Evolutionary conservation across 306 rosid genomes (phyloP).

Genomic region (Cucurbita moschata): DNA sequence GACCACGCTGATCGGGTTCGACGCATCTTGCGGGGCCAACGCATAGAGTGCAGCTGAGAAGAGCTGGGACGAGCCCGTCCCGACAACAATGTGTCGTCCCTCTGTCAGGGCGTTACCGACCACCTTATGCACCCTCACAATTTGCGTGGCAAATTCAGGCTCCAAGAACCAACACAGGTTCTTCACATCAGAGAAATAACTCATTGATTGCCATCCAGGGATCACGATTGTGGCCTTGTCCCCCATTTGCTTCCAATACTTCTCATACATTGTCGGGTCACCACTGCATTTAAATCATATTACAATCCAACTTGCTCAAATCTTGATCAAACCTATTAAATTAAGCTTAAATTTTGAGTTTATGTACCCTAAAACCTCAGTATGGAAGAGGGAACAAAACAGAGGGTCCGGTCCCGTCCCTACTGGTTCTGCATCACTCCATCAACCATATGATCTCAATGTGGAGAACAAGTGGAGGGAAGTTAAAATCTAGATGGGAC

Average conservation of each 20-base stretch:
- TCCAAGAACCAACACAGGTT: conserved; percentile 78
- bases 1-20: conserved; percentile 44
- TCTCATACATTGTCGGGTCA: conserved; percentile 71
- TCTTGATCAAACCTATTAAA: neutral
- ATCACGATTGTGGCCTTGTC: conserved; percentile 45
- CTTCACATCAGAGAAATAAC: conserved; percentile 53
- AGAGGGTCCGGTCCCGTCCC: neutral
- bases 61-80: conserved; percentile 93
- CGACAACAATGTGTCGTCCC: conserved; percentile 62
- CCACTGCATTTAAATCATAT: conserved; percentile 36
- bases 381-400: conserved; percentile 4
- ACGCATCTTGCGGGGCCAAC: conserved; percentile 33
- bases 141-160: conserved; percentile 45
- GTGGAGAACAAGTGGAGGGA: conserved; percentile 3
- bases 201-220: conserved; percentile 70
- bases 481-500: conserved; percentile 9
- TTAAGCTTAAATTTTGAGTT: neutral
- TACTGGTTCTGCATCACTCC: neutral
- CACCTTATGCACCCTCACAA: conserved; percentile 50
- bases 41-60: conserved; percentile 73
- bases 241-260: conserved; percentile 50
- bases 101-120: conserved; percentile 73
- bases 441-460: conserved; percentile 2
- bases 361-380: neutral
- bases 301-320: neutral